Evolutionary conservation across 1,139 yeast species (phyloP), one percentile per base, ranked within the genome.

Genomic region (Lodderomyces pseudojiufengensis): DNA sequence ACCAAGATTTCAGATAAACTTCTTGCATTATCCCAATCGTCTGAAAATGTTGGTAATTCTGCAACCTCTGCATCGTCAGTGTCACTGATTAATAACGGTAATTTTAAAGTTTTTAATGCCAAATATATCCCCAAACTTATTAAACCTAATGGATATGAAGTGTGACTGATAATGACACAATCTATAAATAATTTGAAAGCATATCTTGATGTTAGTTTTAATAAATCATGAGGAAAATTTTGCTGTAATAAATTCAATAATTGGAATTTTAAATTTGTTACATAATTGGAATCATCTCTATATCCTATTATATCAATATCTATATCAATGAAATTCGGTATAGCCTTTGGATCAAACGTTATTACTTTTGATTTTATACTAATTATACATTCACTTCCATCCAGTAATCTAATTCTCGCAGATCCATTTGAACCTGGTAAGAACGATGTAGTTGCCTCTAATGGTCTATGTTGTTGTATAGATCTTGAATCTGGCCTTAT

Each of bases 401-500:
- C 97, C 40, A 84, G 75, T 26, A 87, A 73, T 49, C 90, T 72
- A 25, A 90, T 78, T 61, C 95, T 73, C 1, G 97, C 84, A 5
- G 96, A 87, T 13, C 98, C 98, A 61, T 90, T 86, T 7, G 96
- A 84, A 31, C 82, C 78, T 0, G 95, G 94, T 42, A 90, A 67
- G 50, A 88, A 84, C 37, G 84, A 80, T 5, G 88, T 80, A 21
- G 78, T 79, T 5, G 95, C 86, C 50, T 87, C 95, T 32, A 90
- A 60, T 0, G 97, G 96, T 44, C 97, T 73, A 55, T 83, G 84
- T 57, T 88, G 96, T 42, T 73, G 66, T 10, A 67, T 68, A 4
- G 70, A 62, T 47, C 98, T 72, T 3, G 95, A 83, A 58, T 90
- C 98, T 1, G 95, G 94, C 40, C 96, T 73, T 33, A 84, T 70